phyloP scores from a whole-genome alignment of 1,284 basidiomycete species.

The Ustilago hordei region DNA sequence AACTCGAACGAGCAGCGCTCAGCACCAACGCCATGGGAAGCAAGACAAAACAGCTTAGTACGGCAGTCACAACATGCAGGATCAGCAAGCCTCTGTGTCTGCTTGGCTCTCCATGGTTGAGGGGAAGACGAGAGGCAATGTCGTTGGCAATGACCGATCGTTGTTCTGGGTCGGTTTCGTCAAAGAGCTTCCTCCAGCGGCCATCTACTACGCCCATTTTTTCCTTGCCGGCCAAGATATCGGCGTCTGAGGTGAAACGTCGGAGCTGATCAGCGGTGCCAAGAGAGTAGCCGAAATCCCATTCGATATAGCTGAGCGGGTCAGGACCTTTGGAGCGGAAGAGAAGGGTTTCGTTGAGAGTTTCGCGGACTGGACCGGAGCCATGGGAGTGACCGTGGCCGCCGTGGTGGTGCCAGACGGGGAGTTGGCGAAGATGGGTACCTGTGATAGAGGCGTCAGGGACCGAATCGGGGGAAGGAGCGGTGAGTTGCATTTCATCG shows the following conservation, averaged over 20 bases:
- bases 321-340: conserved; percentile 62
- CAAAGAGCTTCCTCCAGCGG: conserved; percentile 62
- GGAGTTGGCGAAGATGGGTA: conserved; percentile 20
- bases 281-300: conserved; percentile 61
- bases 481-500: conserved; percentile 12
- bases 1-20: conserved; percentile 56
- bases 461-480: conserved; percentile 23
- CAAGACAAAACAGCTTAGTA: conserved; percentile 61
- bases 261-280: conserved; percentile 47
- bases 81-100: conserved; percentile 48
- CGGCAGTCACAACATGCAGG: conserved; percentile 46
- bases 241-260: conserved; percentile 47
- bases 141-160: conserved; percentile 47
- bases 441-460: conserved; percentile 20
- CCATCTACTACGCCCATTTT: conserved; percentile 60
- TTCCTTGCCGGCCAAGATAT: conserved; percentile 34
- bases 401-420: conserved; percentile 31
- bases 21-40: conserved; percentile 60
- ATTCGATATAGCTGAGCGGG: conserved; percentile 67
- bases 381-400: conserved; percentile 51
- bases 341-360: conserved; percentile 61
- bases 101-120: conserved; percentile 23
- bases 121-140: conserved; percentile 34
- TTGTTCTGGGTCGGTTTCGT: conserved; percentile 37
- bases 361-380: conserved; percentile 27